Conservation (phyloP, 352 stramenopile species). For the Elongisporangium undulatum region DNA sequence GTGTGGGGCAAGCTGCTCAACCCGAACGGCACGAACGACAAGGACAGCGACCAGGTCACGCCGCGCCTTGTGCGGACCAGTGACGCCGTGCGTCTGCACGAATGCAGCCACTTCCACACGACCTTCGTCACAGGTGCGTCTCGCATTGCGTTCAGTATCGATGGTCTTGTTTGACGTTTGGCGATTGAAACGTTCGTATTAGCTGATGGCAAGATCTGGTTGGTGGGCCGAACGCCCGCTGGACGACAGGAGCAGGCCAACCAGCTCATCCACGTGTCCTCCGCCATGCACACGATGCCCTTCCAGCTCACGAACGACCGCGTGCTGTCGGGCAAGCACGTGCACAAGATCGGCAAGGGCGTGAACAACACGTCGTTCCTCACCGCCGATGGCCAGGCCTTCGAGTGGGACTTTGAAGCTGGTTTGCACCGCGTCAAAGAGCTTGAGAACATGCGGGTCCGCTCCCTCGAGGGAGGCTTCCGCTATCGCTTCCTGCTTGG, state of each 20-base stretch:
- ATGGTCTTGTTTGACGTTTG: constrained; percentile 8
- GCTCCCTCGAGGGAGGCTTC: constrained; percentile 71
- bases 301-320: constrained; percentile 57
- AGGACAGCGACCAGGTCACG: constrained; percentile 62
- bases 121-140: constrained; percentile 69
- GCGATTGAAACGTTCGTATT: constrained; percentile 3
- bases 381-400: constrained; percentile 59
- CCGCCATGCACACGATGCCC: constrained; percentile 66
- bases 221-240: constrained; percentile 71
- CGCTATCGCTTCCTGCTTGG: constrained; percentile 64
- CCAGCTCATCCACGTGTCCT: constrained; percentile 48
- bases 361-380: constrained; percentile 71
- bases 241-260: constrained; percentile 50
- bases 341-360: constrained; percentile 71
- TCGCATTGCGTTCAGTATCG: background rate
- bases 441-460: constrained; percentile 31
- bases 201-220: constrained; percentile 75
- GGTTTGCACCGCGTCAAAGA: constrained; percentile 47
- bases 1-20: constrained; percentile 85
- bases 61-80: constrained; percentile 68
- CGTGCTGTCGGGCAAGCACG: constrained; percentile 33
- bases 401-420: constrained; percentile 67
- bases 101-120: constrained; percentile 85
- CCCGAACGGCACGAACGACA: constrained; percentile 53
- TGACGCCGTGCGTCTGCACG: constrained; percentile 54